Percentiles rank a stretch among this genome's conserved stretches.
These are phyloP conservation scores for Plasmodium billcollinsi DNA, from an alignment of 169 alveolate genomes.

Conservation along the genomic window DNA sequence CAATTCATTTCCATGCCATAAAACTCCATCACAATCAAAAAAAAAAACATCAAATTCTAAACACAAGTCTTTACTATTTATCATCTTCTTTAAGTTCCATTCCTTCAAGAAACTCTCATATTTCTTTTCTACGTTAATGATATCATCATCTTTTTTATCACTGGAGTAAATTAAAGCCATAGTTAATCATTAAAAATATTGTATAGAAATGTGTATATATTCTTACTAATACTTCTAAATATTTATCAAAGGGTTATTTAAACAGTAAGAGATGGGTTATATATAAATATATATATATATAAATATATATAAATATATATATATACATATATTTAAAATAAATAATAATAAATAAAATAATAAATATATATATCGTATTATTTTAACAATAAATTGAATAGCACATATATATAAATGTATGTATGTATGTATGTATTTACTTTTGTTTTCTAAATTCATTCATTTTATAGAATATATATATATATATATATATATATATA, in stretches of 20 bases:
- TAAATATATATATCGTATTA: too few relatives aligned
- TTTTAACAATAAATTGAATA: too few relatives aligned
- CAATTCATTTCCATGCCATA: conserved; percentile 83
- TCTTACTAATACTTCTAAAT: too few relatives aligned
- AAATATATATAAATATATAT: too few relatives aligned
- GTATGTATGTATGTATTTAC: too few relatives aligned
- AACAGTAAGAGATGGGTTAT: background rate
- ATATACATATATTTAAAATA: too few relatives aligned
- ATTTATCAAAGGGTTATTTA: too few relatives aligned
- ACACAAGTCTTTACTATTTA: conserved; percentile 47
- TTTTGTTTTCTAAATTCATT: too few relatives aligned
- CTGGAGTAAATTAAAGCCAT: conserved; percentile 47
- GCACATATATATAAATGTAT: too few relatives aligned
- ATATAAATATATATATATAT: background rate
- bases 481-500: too few relatives aligned
- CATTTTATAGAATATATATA: too few relatives aligned
- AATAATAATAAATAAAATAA: too few relatives aligned
- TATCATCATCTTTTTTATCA: background rate
- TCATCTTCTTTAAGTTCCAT: conserved; percentile 28
- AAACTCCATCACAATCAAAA: conserved; percentile 85
- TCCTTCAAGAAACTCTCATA: conserved; percentile 48
- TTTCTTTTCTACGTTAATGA: background rate
- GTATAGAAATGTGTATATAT: background rate
- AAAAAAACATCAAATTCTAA: conserved; percentile 73
- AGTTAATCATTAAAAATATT: background rate